Percentiles rank a stretch among this genome's conserved stretches.
Evolutionary conservation across 2,329 filamentous ascomycete genomes (phyloP).

Genomic region (Ceratocystis smalleyi): DNA sequence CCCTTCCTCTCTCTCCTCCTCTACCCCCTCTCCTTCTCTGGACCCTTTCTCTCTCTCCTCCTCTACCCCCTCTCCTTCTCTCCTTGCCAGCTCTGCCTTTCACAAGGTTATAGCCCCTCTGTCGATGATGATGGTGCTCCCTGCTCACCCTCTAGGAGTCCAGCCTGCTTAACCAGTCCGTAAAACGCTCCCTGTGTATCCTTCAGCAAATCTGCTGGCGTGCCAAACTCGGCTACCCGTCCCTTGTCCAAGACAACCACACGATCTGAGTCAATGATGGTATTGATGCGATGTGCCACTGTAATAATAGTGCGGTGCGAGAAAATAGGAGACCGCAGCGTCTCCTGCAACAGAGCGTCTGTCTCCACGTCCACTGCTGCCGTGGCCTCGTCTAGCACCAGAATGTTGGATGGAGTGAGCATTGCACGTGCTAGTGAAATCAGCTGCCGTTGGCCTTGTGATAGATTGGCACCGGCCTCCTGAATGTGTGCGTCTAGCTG

Average conservation of each 20-base stretch:
- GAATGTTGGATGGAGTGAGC: slow-evolving; percentile 87
- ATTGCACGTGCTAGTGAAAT: slow-evolving; percentile 86
- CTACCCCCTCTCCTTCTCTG: background rate
- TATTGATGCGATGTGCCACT: slow-evolving; percentile 96
- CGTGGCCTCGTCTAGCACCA: slow-evolving; percentile 93
- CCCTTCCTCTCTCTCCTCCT: background rate
- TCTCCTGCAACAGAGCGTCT: slow-evolving; percentile 49
- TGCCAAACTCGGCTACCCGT: slow-evolving; percentile 82
- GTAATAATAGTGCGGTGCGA: slow-evolving; percentile 92
- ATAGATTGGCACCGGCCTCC: slow-evolving; percentile 93
- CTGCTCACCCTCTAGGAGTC: slow-evolving; percentile 38
- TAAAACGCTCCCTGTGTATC: slow-evolving; percentile 67
- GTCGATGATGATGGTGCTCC: background rate
- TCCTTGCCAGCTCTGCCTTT: background rate
- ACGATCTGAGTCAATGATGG: slow-evolving; percentile 74
- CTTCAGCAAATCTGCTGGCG: slow-evolving; percentile 60
- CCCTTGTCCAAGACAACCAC: slow-evolving; percentile 90
- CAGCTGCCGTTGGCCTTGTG: slow-evolving; percentile 85
- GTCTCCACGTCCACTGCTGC: slow-evolving; percentile 57
- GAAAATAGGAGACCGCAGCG: slow-evolving; percentile 53
- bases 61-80: background rate
- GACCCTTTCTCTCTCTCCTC: background rate
- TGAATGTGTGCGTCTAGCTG: slow-evolving; percentile 79
- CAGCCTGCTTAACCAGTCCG: slow-evolving; percentile 80
- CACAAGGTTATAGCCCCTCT: background rate